Percentiles rank a stretch among this genome's conserved stretches.
Conservation (phyloP, 495 filamentous ascomycete species). For the Penicillium samsonianum region DNA sequence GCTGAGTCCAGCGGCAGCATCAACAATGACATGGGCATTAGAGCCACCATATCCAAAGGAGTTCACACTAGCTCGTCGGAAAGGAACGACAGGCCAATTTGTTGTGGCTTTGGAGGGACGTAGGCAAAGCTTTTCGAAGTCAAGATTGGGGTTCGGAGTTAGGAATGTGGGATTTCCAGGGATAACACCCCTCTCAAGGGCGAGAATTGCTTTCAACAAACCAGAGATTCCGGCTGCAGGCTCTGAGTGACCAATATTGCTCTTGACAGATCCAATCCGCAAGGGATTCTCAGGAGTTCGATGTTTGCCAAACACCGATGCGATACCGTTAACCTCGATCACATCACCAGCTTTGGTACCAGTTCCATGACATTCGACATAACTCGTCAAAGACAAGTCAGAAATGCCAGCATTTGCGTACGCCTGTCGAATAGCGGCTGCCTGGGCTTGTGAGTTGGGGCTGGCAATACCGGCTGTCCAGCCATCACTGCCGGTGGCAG, state of each 20-base stretch:
- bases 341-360: constrained; percentile 41
- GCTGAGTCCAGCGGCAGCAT: no score
- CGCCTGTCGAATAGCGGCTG: constrained; percentile 24
- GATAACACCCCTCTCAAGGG: constrained; percentile 47
- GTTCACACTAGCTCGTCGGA: constrained; percentile 40
- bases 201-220: constrained; percentile 54
- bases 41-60: constrained; percentile 36
- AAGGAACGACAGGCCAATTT: no score
- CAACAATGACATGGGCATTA: constrained; percentile 28
- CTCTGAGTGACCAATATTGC: constrained; percentile 53
- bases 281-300: constrained; percentile 1
- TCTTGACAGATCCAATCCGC: constrained; percentile 34
- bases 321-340: constrained; percentile 44
- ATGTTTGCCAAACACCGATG: constrained; percentile 40
- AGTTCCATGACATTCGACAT: constrained; percentile 22
- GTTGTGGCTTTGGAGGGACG: no score
- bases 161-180: constrained; percentile 43
- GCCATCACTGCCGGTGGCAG: constrained; percentile 38
- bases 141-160: not conserved
- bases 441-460: constrained; percentile 12
- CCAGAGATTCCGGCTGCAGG: constrained; percentile 55
- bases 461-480: constrained; percentile 5
- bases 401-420: constrained; percentile 26
- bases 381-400: constrained; percentile 21
- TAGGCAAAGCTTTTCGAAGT: not conserved